These are phyloP conservation scores for Trichoderma virens DNA, from an alignment of 495 filamentous ascomycete genomes.

Conservation along the genomic window DNA sequence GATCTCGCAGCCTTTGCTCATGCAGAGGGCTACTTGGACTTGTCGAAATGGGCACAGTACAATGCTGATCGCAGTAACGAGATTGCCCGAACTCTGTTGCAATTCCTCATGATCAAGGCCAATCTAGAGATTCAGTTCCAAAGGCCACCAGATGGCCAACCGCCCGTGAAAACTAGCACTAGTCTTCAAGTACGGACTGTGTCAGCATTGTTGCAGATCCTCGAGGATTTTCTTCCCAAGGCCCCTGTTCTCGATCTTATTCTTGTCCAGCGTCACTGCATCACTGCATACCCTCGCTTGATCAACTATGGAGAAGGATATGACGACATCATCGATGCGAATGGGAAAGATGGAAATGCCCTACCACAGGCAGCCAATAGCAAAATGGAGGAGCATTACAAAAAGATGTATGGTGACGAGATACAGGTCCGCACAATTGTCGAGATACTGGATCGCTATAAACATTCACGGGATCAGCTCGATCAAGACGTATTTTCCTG, in stretches of 20 bases:
- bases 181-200: slow-evolving; percentile 80
- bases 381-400: slow-evolving; percentile 94
- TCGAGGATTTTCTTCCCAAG: slow-evolving; percentile 55
- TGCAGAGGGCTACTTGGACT: slow-evolving; percentile 66
- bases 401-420: slow-evolving; percentile 89
- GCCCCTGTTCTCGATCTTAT: slow-evolving; percentile 42
- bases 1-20: slow-evolving; percentile 89
- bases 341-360: slow-evolving; percentile 69
- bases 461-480: slow-evolving; percentile 68
- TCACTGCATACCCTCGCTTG: slow-evolving; percentile 87
- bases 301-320: slow-evolving; percentile 93
- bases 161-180: slow-evolving; percentile 32
- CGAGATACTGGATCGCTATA: slow-evolving; percentile 71
- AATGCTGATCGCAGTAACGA: slow-evolving; percentile 51
- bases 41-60: slow-evolving; percentile 72
- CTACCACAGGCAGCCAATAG: slow-evolving; percentile 71
- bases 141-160: slow-evolving; percentile 53
- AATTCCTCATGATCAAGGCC: slow-evolving; percentile 75
- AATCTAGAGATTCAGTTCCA: slow-evolving; percentile 69
- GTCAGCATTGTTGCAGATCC: slow-evolving; percentile 65
- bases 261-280: slow-evolving; percentile 70
- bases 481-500: slow-evolving; percentile 95
- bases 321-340: slow-evolving; percentile 81
- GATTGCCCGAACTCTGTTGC: slow-evolving; percentile 56
- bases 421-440: slow-evolving; percentile 74